Evolutionary conservation across 805 yeast species (phyloP).

Genomic region (Tetrapisispora nanseiensis): DNA sequence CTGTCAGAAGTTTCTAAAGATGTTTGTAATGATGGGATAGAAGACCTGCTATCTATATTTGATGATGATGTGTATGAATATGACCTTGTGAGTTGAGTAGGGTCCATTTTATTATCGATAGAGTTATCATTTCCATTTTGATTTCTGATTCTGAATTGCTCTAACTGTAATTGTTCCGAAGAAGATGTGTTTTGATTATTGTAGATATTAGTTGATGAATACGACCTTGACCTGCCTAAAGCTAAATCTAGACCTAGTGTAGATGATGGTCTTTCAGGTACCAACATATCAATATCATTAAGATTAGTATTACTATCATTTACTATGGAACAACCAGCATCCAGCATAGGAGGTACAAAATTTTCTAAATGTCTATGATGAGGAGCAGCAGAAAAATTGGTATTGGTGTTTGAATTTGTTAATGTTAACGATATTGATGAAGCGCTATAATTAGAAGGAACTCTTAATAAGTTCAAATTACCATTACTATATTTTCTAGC

Average conservation of each 20-base stretch:
- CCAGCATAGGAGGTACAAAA: conserved; percentile 71
- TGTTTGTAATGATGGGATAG: not conserved
- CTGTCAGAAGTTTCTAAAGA: not conserved
- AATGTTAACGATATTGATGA: not conserved
- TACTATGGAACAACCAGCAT: conserved; percentile 60
- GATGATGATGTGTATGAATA: conserved; percentile 5
- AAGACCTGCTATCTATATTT: not conserved
- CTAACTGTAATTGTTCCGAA: not conserved
- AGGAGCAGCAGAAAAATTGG: not conserved
- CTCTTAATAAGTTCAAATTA: conserved; percentile 1
- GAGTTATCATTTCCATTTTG: not conserved
- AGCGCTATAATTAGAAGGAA: conserved; percentile 1
- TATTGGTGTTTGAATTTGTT: not conserved
- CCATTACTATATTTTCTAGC: not conserved
- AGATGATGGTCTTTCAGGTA: conserved; percentile 48
- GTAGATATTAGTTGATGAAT: conserved; percentile 3
- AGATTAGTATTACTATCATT: conserved; percentile 52
- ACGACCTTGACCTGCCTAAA: conserved; percentile 28
- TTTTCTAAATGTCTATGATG: conserved; percentile 45
- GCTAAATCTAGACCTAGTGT: conserved; percentile 38
- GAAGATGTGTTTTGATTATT: not conserved
- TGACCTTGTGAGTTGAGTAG: conserved; percentile 4
- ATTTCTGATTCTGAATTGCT: not conserved
- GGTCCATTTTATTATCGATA: not conserved
- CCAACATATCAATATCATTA: conserved; percentile 66